Conservation (phyloP, 495 filamentous ascomycete species). For the Durotheca rogersii region DNA sequence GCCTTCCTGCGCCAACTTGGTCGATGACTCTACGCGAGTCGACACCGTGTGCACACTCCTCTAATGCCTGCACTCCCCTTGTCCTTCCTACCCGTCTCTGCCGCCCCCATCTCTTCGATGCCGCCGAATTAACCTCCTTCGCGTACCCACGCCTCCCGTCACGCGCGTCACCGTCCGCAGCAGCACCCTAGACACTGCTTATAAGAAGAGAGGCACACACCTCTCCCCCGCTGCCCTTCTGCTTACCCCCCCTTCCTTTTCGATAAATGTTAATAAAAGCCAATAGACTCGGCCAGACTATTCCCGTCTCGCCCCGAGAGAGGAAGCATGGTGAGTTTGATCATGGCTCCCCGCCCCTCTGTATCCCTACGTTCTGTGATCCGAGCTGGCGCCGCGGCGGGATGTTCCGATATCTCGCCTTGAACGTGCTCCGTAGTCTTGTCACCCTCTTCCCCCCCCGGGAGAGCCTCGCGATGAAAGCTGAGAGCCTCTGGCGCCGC, state of each 20-base stretch:
- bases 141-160: conserved; percentile 18
- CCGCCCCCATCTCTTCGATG: no score
- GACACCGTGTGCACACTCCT: conserved; percentile 19
- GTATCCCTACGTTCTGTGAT: conserved; percentile 14
- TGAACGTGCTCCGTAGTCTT: background rate
- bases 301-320: conserved; percentile 25
- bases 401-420: background rate
- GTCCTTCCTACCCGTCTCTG: conserved; percentile 10
- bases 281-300: conserved; percentile 14
- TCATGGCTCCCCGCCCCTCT: conserved; percentile 2
- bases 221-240: conserved; percentile 11
- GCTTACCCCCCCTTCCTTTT: conserved; percentile 7
- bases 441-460: background rate
- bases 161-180: conserved; percentile 18
- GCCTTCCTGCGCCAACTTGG: background rate
- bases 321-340: conserved; percentile 36
- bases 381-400: conserved; percentile 1
- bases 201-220: conserved; percentile 12
- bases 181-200: conserved; percentile 16
- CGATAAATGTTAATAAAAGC: conserved; percentile 18
- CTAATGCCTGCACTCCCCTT: conserved; percentile 12
- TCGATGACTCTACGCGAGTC: conserved; percentile 30
- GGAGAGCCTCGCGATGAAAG: conserved; percentile 6
- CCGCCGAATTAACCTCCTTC: no score
- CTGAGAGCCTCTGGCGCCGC: conserved; percentile 8